A percentile compares a stretch with the other conserved stretches of the same genome.
Evolutionary conservation across 2,329 filamentous ascomycete genomes (phyloP).

Genomic region (Metarhizium album): DNA sequence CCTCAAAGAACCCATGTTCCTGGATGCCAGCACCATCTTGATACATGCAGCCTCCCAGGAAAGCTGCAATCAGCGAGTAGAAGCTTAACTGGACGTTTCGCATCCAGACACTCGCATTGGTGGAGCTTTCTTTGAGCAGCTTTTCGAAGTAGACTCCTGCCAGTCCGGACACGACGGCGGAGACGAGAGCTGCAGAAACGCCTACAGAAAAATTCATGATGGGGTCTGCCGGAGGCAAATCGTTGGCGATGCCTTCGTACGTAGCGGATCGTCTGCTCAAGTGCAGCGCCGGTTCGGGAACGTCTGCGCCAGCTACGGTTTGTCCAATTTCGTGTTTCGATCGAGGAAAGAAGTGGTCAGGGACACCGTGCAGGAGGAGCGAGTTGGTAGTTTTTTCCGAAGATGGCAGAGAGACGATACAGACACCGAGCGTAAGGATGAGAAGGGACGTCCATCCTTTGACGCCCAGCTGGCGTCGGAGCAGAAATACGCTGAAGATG

Average conservation of each 20-base stretch:
- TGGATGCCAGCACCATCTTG: conserved; percentile 79
- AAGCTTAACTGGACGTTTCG: conserved; percentile 91
- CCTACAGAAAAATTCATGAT: conserved; percentile 72
- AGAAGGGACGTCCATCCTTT: conserved; percentile 75
- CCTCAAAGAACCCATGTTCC: conserved; percentile 82
- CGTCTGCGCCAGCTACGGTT: conserved; percentile 15
- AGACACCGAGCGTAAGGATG: conserved; percentile 70
- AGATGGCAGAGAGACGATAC: conserved; percentile 71
- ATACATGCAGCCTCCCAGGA: conserved; percentile 77
- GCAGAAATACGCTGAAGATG: conserved; percentile 70
- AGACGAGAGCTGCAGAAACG: conserved; percentile 63
- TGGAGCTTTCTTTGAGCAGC: conserved; percentile 74
- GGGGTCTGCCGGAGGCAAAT: conserved; percentile 34
- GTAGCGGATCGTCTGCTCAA: conserved; percentile 64
- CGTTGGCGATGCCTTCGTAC: conserved; percentile 74
- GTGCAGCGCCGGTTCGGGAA: conserved; percentile 13
- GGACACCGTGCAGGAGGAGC: conserved; percentile 51
- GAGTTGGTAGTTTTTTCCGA: conserved; percentile 43
- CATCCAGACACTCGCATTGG: conserved; percentile 74
- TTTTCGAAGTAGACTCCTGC: conserved; percentile 87
- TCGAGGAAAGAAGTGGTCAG: conserved; percentile 62
- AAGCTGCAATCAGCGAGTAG: conserved; percentile 82
- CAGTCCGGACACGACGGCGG: conserved; percentile 71
- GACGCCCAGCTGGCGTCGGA: conserved; percentile 57
- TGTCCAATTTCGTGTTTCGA: conserved; percentile 69